Base-by-base conservation (phyloP, 1,284 basidiomycete species). In the Trametes polyzona region DNA sequence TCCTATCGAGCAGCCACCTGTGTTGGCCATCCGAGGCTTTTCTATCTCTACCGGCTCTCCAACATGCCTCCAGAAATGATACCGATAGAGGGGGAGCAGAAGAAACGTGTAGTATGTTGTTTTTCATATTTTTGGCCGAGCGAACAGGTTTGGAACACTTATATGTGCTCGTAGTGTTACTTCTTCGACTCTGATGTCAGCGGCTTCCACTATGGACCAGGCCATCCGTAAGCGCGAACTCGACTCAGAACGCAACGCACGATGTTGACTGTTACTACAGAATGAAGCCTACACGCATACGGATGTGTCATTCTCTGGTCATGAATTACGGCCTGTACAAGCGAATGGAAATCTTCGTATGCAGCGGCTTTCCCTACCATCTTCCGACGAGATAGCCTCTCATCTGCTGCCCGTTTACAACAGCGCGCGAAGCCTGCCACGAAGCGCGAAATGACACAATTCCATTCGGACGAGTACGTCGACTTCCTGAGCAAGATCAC, bases 261-360 rank as follows among this genome's bases (percentile, higher is more conserved):
- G 7, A 17, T 40, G 17, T n/a, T 58, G 63, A n/a, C 6, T 8
- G 57, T 50, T 36, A 55, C 16, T 53, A 41, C 53, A 93, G 90
- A 39, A 97, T 97, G 95, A 97, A 98, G 73, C 95, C 96, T 11
- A 96, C 94, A 21, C 83, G 96, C 21, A 98, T 99, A 79, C 90
- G 96, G 65, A 99, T 99, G 97, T 98, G 96, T 71, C 97, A 99
- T 76, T 96, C 95, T 9, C 83, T 99, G 36, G 96, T 99, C 54
- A 99, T 99, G 97, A 99, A 99, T 78, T 99, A 98, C 71, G 96
- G 96, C 23, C 76, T 96, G 16, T 96, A 96, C 78, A 95, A 95
- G 77, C 93, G 94, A 74, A 96, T 96, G 94, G 94, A 96, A 75
- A 96, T 97, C 62, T 96, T 96, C 67, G 94, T 96, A 70, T 66